These are phyloP conservation scores for Orbilia blumenaviensis DNA, from an alignment of 2,329 filamentous ascomycete genomes.

Conservation along the genomic window DNA sequence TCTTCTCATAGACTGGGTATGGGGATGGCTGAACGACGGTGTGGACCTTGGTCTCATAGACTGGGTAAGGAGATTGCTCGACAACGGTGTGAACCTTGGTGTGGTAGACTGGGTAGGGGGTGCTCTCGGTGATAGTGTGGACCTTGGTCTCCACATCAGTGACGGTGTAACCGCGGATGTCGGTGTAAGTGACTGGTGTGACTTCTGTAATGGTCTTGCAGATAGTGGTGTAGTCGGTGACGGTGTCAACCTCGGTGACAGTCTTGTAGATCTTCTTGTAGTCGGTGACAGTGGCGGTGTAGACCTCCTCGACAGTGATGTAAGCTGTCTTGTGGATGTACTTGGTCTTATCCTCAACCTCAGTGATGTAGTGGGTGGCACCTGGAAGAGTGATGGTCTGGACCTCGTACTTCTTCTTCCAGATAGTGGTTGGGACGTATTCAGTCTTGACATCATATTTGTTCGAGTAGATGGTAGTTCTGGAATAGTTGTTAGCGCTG, in stretches of 20 bases:
- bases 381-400: slow-evolving; percentile 46
- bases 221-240: slow-evolving; percentile 7
- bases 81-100: slow-evolving; percentile 36
- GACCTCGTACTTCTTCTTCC: slow-evolving; percentile 35
- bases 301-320: slow-evolving; percentile 32
- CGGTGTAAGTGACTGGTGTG: slow-evolving; percentile 30
- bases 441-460: slow-evolving; percentile 9
- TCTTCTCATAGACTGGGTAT: not conserved
- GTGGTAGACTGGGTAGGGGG: slow-evolving; percentile 5
- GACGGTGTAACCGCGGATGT: slow-evolving; percentile 21
- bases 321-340: slow-evolving; percentile 48
- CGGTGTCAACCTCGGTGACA: slow-evolving; percentile 27
- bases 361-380: slow-evolving; percentile 39
- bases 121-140: slow-evolving; percentile 28
- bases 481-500: not conserved
- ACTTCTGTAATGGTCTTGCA: slow-evolving; percentile 20
- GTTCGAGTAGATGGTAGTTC: slow-evolving; percentile 26
- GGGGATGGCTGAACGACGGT: not conserved
- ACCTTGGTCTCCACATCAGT: slow-evolving; percentile 22
- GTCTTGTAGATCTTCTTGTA: slow-evolving; percentile 30
- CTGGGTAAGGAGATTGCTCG: slow-evolving; percentile 17
- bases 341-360: slow-evolving; percentile 40
- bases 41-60: not conserved
- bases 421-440: slow-evolving; percentile 37
- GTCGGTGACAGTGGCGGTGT: slow-evolving; percentile 29